Conservation (phyloP, 352 stramenopile genomes). For the Plasmopara viticola region DNA sequence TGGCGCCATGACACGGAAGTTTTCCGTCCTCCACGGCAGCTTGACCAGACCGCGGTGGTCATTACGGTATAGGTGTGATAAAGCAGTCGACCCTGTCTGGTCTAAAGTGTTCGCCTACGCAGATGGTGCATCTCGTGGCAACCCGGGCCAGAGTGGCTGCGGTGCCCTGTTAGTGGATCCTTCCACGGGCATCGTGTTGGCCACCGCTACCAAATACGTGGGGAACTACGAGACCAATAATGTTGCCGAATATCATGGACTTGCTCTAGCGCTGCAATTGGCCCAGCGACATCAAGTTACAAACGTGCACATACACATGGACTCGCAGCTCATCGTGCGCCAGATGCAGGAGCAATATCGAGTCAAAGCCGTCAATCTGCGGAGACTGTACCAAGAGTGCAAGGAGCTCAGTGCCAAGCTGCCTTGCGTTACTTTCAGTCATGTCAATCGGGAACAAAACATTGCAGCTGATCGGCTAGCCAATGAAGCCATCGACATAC, state of each 20-base stretch:
- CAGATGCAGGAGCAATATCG: constrained; percentile 70
- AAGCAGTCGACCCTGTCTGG: not conserved
- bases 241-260: constrained; percentile 56
- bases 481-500: constrained; percentile 56
- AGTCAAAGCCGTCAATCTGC: constrained; percentile 58
- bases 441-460: constrained; percentile 51
- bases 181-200: constrained; percentile 33
- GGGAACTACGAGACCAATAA: constrained; percentile 71
- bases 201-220: constrained; percentile 37
- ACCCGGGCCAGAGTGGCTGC: constrained; percentile 54
- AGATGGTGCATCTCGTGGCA: constrained; percentile 66
- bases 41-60: not conserved
- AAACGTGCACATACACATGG: constrained; percentile 55
- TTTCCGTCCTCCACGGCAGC: not conserved
- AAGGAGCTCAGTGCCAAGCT: constrained; percentile 28
- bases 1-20: not conserved
- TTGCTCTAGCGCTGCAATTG: constrained; percentile 54
- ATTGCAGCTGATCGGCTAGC: constrained; percentile 49
- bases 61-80: not conserved
- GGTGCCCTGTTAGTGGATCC: constrained; percentile 51
- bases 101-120: constrained; percentile 37
- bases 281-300: constrained; percentile 31
- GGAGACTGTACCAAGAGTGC: constrained; percentile 35
- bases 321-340: constrained; percentile 74
- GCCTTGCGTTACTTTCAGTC: constrained; percentile 37